Percentiles rank a stretch among this genome's conserved stretches.
phyloP scores from a whole-genome alignment of 2,329 filamentous ascomycete species.

The Claviceps lovelessii region DNA sequence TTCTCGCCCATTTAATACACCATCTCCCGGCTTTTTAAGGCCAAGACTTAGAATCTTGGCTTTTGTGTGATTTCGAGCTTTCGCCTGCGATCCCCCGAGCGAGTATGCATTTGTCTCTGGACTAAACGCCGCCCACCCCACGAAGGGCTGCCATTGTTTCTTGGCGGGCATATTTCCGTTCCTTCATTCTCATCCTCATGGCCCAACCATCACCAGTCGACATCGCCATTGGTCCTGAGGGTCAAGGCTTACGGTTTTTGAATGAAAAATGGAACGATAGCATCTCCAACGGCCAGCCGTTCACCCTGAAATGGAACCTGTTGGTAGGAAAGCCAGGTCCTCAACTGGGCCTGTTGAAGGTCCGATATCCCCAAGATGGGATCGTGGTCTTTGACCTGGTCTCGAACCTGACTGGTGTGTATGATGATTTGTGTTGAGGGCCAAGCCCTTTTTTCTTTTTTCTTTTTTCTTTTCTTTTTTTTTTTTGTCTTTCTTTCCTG shows the following conservation, averaged over 20 bases:
- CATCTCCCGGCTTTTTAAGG: conserved; percentile 4
- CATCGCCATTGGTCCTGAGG: conserved; percentile 7
- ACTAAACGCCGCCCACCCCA: background rate
- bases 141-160: conserved; percentile 1
- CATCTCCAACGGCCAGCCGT: conserved; percentile 17
- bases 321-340: conserved; percentile 10
- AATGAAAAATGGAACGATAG: conserved; percentile 22
- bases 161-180: conserved; percentile 1
- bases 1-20: conserved; percentile 9
- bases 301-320: conserved; percentile 18
- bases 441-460: no score
- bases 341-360: conserved; percentile 16
- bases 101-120: conserved; percentile 2
- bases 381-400: conserved; percentile 16
- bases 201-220: conserved; percentile 8
- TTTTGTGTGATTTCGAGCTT: background rate
- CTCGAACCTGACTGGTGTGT: conserved; percentile 18
- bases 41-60: background rate
- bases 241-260: conserved; percentile 17
- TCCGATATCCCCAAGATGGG: conserved; percentile 18
- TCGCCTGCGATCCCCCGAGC: background rate
- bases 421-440: background rate
- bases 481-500: no score
- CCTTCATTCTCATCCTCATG: conserved; percentile 7
- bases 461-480: no score